Conservation (phyloP, 2,329 filamentous ascomycete species). For the Knufia petricola region DNA sequence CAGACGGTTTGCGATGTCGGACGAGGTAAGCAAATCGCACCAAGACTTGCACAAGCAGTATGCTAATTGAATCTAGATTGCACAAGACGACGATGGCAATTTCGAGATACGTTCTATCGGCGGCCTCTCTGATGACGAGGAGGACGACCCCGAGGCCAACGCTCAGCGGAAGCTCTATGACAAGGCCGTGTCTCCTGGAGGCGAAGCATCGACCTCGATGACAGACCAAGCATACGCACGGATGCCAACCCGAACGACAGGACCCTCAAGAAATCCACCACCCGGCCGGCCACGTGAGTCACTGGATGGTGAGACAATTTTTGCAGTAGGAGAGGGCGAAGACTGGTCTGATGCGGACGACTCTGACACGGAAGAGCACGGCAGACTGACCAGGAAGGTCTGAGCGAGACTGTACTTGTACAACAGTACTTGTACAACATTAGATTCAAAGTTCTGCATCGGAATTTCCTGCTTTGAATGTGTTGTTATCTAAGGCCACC, state of each 20-base stretch:
- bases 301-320: conserved; percentile 86
- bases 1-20: conserved; percentile 94
- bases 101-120: conserved; percentile 91
- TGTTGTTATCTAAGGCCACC: too few relatives aligned
- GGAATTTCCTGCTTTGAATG: too few relatives aligned
- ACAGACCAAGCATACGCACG: conserved; percentile 14
- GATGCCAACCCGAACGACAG: background rate
- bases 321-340: conserved; percentile 83
- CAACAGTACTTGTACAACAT: too few relatives aligned
- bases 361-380: conserved; percentile 49
- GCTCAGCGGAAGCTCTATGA: conserved; percentile 28
- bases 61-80: conserved; percentile 50
- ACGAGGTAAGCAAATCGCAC: conserved; percentile 53
- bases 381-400: conserved; percentile 23
- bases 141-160: conserved; percentile 28
- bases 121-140: conserved; percentile 56
- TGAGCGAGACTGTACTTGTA: background rate
- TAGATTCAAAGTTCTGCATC: too few relatives aligned
- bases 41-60: background rate
- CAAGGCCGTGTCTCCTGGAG: conserved; percentile 14
- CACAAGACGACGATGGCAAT: conserved; percentile 95
- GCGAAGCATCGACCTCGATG: conserved; percentile 18
- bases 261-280: conserved; percentile 10
- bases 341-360: conserved; percentile 68
- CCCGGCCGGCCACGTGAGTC: conserved; percentile 44